Evolutionary conservation across 73 alveolate species (phyloP), one percentile per base, ranked within the genome.

Genomic region (Stentor coeruleus): DNA sequence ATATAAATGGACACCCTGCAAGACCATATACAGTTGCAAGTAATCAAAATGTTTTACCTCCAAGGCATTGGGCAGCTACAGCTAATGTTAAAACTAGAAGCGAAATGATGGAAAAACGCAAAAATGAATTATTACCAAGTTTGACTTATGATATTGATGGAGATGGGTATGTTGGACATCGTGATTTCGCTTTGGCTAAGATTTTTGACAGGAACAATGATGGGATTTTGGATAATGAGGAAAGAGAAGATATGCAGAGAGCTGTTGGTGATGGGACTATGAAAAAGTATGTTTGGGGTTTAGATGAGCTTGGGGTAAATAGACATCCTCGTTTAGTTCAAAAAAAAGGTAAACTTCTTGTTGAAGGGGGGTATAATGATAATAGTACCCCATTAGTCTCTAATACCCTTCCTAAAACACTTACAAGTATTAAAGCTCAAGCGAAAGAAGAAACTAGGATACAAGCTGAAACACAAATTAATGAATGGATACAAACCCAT

Each of bases 151-250:
- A 93, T 72, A 76, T 93, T 6, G 98, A 93, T 74, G 91, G 92
- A 36, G 97, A 94, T 80, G 97, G 97, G 0, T 81, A 82, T 35
- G 98, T 94, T 15, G 97, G 96, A 0, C 96, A 93, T 0, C 77
- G 89, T 82, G 98, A 93, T 60, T 59, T 89, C 37, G 96, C 89
- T 33, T 38, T 93, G 20, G 88, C 96, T 1, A 91, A 87, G 58
- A n/a, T 58, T 4, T 93, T 74, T 42, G 98, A 93, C 84, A 33
- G 84, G 36, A 95, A 93, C 39, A 85, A 81, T 80, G 96, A 93
- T 77, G 98, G 98, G 3, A 88, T 81, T 35, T 84, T 94, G 33
- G 88, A 89, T 81, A 87, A 87, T 14, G 85, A 31, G 28, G 98
- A 94, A 75, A 89, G 87, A 60, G 79, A 20, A 26, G n/a, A 20